Percentiles rank a stretch among this genome's conserved stretches.
phyloP scores from a whole-genome alignment of 768 basidiomycete species.

The Gloeophyllum trabeum region DNA sequence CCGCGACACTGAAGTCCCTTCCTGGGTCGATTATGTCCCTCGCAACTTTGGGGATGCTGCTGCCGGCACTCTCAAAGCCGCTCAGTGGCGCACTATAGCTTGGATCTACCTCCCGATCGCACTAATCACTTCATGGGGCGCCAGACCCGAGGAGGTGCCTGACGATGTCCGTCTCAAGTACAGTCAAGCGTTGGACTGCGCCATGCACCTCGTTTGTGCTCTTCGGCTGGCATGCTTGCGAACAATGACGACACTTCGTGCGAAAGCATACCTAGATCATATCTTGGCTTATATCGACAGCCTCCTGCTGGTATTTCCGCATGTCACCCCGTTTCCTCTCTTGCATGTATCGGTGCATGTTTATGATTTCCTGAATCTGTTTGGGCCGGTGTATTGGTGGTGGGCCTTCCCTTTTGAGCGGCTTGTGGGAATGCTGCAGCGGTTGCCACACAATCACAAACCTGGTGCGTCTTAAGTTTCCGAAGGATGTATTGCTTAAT shows the following conservation, averaged over 20 bases:
- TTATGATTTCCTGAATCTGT: constrained; percentile 20
- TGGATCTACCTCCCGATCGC: constrained; percentile 23
- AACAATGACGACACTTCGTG: constrained; percentile 5
- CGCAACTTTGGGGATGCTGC: constrained; percentile 14
- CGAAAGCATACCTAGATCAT: constrained; percentile 3
- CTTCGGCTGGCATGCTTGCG: constrained; percentile 11
- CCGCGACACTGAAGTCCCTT: constrained; percentile 10
- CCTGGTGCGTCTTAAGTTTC: too few species aligned
- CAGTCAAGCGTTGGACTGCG: constrained; percentile 12
- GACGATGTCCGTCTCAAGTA: not conserved
- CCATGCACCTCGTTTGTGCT: constrained; percentile 17
- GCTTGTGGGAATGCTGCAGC: constrained; percentile 24
- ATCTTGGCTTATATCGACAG: constrained; percentile 13
- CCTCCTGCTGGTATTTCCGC: constrained; percentile 13
- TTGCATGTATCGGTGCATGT: constrained; percentile 20
- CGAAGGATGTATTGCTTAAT: too few species aligned
- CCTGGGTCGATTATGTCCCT: constrained; percentile 18
- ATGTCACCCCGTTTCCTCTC: constrained; percentile 11
- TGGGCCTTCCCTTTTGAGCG: constrained; percentile 27
- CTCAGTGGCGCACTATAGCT: constrained; percentile 20
- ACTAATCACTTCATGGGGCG: constrained; percentile 20
- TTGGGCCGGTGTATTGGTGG: constrained; percentile 27
- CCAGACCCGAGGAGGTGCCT: not conserved
- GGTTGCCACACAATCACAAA: constrained; percentile 20
- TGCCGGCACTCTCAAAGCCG: constrained; percentile 24